Evolutionary conservation across 2,329 filamentous ascomycete genomes (phyloP).

Genomic region (Lachnellula occidentalis): DNA sequence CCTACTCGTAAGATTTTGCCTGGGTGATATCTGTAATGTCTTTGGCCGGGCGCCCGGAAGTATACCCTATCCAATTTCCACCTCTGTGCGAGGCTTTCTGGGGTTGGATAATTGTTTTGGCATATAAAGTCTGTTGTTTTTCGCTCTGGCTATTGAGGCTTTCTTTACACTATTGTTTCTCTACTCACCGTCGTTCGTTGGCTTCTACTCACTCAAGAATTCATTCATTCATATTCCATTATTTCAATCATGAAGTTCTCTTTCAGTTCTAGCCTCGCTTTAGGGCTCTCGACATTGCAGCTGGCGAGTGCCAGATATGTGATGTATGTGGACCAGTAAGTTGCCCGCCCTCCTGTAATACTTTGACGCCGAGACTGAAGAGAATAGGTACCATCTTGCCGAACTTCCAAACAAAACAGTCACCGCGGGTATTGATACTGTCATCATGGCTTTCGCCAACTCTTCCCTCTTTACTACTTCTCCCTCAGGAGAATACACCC

Average conservation of each 20-base stretch:
- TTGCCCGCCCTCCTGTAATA: not conserved
- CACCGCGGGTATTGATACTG: conserved; percentile 15
- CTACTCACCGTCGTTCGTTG: too few relatives aligned
- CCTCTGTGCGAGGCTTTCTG: too few relatives aligned
- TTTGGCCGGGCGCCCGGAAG: too few relatives aligned
- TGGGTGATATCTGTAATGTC: too few relatives aligned
- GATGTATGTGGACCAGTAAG: conserved; percentile 20
- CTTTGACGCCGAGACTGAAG: not conserved
- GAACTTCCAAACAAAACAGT: conserved; percentile 15
- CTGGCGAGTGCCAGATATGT: conserved; percentile 21
- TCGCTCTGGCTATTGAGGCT: too few relatives aligned
- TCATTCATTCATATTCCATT: too few relatives aligned
- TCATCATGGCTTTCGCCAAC: conserved; percentile 19
- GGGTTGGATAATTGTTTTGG: too few relatives aligned
- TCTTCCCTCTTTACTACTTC: conserved; percentile 16
- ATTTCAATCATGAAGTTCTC: conserved; percentile 8
- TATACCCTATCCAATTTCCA: too few relatives aligned
- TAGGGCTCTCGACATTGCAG: conserved; percentile 8
- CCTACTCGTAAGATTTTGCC: too few relatives aligned
- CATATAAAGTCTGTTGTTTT: too few relatives aligned
- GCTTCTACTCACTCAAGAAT: too few relatives aligned
- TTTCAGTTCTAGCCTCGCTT: not conserved
- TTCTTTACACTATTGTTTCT: too few relatives aligned
- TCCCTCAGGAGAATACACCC: conserved; percentile 15
- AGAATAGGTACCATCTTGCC: conserved; percentile 2